Conservation (phyloP, 345 rosid genomes). For the Sonneratia alba region DNA sequence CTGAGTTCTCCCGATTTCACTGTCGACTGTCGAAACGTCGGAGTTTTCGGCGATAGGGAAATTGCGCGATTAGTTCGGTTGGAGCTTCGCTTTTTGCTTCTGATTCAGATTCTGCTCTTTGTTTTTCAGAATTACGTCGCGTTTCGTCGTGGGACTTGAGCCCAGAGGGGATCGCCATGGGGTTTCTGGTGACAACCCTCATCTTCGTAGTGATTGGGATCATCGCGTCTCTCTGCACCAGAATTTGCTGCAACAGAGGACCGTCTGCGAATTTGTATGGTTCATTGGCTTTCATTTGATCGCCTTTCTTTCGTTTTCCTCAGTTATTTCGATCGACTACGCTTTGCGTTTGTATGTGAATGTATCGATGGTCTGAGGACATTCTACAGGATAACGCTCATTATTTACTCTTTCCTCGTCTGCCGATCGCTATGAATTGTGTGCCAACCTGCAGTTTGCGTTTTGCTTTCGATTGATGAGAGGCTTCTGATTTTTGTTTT, state of each 20-base stretch:
- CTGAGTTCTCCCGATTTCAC: not conserved
- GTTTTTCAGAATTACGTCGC: not conserved
- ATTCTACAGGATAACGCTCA: not conserved
- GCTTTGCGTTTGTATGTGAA: not conserved
- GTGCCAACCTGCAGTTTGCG: not conserved
- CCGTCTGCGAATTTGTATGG: conserved; percentile 86
- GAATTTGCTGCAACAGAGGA: conserved; percentile 88
- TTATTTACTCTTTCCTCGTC: not conserved
- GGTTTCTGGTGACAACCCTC: conserved; percentile 74
- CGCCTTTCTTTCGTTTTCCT: not conserved
- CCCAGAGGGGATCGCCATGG: conserved; percentile 40
- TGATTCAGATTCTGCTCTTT: not conserved
- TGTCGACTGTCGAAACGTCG: not conserved
- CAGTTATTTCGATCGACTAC: not conserved
- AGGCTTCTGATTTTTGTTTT: not conserved
- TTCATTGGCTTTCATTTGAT: not conserved
- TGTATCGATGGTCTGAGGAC: not conserved
- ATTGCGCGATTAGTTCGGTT: not conserved
- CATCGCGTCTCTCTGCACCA: conserved; percentile 62
- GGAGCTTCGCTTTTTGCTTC: not conserved
- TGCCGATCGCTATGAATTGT: not conserved
- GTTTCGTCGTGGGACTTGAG: conserved; percentile 10
- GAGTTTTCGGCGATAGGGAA: not conserved
- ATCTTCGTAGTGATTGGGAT: conserved; percentile 74
- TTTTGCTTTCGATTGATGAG: not conserved